phyloP scores from a whole-genome alignment of 441 rosid genomes.

The Populus hybrid region DNA sequence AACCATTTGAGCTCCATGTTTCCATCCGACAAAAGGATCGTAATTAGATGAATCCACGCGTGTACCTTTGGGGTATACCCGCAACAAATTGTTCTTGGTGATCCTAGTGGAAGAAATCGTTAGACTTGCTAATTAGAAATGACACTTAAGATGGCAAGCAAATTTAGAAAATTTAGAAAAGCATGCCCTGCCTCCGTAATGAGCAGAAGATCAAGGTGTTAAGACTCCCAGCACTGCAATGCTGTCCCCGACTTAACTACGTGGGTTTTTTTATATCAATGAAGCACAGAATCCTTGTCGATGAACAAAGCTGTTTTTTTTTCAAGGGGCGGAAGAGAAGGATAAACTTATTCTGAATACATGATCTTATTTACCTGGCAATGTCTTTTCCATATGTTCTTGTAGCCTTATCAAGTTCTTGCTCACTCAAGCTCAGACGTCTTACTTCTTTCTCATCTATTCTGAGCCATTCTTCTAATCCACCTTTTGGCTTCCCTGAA shows the following conservation, averaged over 20 bases:
- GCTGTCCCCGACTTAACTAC: too few relatives aligned
- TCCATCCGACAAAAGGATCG: constrained; percentile 70
- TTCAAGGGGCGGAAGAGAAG: neutral
- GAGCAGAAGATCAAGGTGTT: too few relatives aligned
- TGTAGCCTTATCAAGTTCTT: constrained; percentile 59
- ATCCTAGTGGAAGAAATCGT: constrained; percentile 29
- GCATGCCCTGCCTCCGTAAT: too few relatives aligned
- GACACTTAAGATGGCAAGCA: too few relatives aligned
- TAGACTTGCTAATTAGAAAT: too few relatives aligned
- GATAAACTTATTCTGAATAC: neutral
- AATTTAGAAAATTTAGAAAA: too few relatives aligned
- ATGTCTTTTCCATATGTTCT: constrained; percentile 47
- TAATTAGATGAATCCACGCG: constrained; percentile 67
- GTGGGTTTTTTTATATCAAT: too few relatives aligned
- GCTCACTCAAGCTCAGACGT: constrained; percentile 83
- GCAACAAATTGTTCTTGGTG: constrained; percentile 54
- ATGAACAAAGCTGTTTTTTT: too few relatives aligned
- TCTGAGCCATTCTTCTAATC: constrained; percentile 34
- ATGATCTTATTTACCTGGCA: constrained; percentile 45
- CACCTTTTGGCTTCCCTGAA: constrained; percentile 71
- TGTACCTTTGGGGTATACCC: constrained; percentile 65
- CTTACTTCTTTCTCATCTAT: constrained; percentile 42
- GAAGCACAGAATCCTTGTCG: too few relatives aligned
- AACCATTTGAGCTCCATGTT: constrained; percentile 85
- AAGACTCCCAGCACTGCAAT: too few relatives aligned